phyloP scores from a whole-genome alignment of 257 asterid genomes.

The Primulina tabacum region DNA sequence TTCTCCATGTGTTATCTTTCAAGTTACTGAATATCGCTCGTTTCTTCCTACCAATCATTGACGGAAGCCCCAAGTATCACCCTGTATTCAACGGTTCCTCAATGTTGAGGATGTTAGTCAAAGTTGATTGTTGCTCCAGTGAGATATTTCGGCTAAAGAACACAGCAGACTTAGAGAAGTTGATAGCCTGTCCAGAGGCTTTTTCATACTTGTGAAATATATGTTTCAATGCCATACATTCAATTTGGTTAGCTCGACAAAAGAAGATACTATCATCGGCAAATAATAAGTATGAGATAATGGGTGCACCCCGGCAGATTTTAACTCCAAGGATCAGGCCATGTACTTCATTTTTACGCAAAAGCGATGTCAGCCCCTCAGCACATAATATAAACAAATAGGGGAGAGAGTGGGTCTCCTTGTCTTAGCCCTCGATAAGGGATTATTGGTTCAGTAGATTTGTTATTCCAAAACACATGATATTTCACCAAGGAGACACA shows the following conservation, averaged over 20 bases:
- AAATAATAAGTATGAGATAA: neutral
- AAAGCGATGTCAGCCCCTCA: neutral
- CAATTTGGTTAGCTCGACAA: neutral
- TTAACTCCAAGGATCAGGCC: neutral
- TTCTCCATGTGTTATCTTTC: neutral
- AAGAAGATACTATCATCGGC: neutral
- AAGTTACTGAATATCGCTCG: neutral
- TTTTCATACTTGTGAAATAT: neutral
- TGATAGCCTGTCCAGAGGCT: neutral
- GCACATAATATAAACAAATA: slow-evolving; percentile 5
- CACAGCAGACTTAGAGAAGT: neutral
- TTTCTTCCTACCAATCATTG: neutral
- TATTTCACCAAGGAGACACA: neutral
- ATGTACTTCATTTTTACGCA: neutral
- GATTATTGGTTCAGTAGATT: neutral
- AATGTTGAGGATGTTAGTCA: neutral
- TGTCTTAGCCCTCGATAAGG: neutral
- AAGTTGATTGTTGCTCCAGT: neutral
- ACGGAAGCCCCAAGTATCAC: neutral
- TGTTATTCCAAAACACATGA: neutral
- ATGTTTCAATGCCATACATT: neutral
- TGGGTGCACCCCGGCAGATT: neutral
- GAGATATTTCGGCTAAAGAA: neutral
- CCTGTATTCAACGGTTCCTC: neutral
- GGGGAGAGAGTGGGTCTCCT: neutral